Percentiles rank a stretch among this genome's conserved stretches.
phyloP scores from a whole-genome alignment of 805 yeast species.

The Candida vartiovaarae region DNA sequence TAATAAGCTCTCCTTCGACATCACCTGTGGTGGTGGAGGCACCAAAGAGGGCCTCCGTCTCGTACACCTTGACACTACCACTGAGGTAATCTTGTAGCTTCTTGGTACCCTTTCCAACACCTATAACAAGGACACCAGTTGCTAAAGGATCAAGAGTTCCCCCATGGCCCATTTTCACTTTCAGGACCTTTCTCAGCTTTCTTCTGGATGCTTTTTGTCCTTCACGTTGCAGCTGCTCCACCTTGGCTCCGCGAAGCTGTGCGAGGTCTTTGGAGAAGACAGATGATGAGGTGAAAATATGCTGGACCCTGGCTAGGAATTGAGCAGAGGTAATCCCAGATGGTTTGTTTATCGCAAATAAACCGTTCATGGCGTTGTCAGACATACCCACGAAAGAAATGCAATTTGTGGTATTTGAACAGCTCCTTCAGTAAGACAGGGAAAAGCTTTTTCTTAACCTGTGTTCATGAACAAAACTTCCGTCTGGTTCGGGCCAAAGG shows the following conservation, averaged over 20 bases:
- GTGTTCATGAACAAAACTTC: too few species aligned
- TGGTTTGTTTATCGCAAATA: conserved; percentile 89
- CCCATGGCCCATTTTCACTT: conserved; percentile 94
- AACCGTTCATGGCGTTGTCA: conserved; percentile 62
- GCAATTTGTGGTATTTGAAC: neutral
- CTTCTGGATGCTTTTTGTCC: conserved; percentile 44
- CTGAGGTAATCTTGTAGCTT: conserved; percentile 62
- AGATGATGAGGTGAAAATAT: conserved; percentile 50
- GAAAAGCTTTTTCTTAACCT: neutral
- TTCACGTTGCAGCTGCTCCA: conserved; percentile 29
- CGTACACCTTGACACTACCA: conserved; percentile 73
- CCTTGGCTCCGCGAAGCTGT: conserved; percentile 40
- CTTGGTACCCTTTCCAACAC: conserved; percentile 91
- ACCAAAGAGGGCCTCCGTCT: conserved; percentile 81
- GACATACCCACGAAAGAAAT: neutral
- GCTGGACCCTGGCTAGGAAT: conserved; percentile 60
- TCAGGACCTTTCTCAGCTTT: conserved; percentile 40
- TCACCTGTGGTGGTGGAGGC: conserved; percentile 92
- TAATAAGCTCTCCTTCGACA: conserved; percentile 74
- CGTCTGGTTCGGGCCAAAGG: too few species aligned
- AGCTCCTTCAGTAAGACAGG: neutral
- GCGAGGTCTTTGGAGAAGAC: conserved; percentile 50
- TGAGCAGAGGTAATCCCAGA: conserved; percentile 76
- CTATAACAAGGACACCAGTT: conserved; percentile 87
- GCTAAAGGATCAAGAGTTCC: conserved; percentile 97